Conservation (phyloP, 176 grass and related monocot species). For the Zea mays region Zm-B73-REFERENCE-NAM-5.0 NC_050096.1:246580501-246581000, state of each 20-base stretch:
- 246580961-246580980: neutral
- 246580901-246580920: neutral
- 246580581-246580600: neutral
- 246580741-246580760: neutral
- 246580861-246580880: neutral
- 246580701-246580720: neutral
- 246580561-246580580: neutral
- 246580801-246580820: slow-evolving; percentile 6
- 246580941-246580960: neutral
- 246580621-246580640: neutral
- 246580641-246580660: slow-evolving; percentile 7
- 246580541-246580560: no score
- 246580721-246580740: neutral
- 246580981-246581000: no score
- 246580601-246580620: neutral
- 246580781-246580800: neutral
- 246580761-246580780: neutral
- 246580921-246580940: neutral
- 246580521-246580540: no score
- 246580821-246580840: neutral
- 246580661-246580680: slow-evolving; percentile 1
- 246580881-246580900: no score
- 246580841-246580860: neutral
- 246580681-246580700: slow-evolving; percentile 27
- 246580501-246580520: no score